Percentiles rank a stretch among this genome's conserved stretches.
Conservation (phyloP, 192 early-diverging fungal species). For the Mortierella antarctica region DNA sequence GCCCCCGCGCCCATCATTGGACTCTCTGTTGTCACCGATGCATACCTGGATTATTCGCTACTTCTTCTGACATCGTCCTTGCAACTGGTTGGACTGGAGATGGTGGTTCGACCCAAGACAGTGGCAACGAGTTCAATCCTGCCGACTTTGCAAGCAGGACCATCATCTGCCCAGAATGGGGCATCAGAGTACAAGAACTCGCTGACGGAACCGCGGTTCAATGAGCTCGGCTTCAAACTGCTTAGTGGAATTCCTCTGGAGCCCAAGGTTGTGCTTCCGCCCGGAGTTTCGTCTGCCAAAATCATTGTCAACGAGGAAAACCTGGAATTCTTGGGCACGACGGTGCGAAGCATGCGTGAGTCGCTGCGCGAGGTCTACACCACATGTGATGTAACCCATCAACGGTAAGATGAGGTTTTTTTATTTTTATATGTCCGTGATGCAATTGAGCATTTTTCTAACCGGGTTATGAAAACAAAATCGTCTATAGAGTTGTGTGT, state of each 20-base stretch:
- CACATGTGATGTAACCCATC: slow-evolving; percentile 34
- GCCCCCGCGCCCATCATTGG: slow-evolving; percentile 67
- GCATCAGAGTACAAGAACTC: slow-evolving; percentile 14
- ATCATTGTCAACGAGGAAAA: slow-evolving; percentile 60
- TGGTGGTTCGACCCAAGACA: slow-evolving; percentile 48
- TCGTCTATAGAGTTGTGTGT: slow-evolving; percentile 32
- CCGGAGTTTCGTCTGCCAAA: slow-evolving; percentile 53
- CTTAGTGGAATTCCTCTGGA: slow-evolving; percentile 51
- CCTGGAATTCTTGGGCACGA: slow-evolving; percentile 51
- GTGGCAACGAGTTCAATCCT: not conserved
- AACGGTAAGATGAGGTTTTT: slow-evolving; percentile 6
- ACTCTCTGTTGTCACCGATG: slow-evolving; percentile 66
- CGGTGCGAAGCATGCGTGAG: slow-evolving; percentile 45
- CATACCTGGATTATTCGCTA: slow-evolving; percentile 79
- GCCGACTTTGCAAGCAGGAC: not conserved
- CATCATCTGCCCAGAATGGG: not conserved
- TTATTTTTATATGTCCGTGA: not conserved
- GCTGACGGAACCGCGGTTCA: slow-evolving; percentile 53
- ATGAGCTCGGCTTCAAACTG: slow-evolving; percentile 41
- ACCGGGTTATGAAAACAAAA: too few species aligned
- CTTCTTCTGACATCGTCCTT: slow-evolving; percentile 65
- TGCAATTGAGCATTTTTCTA: not conserved
- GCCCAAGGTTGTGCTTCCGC: slow-evolving; percentile 56
- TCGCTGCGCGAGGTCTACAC: slow-evolving; percentile 52
- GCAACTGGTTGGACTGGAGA: slow-evolving; percentile 64